phyloP scores from a whole-genome alignment of 345 rosid genomes.

The Gossypium raimondii region DNA sequence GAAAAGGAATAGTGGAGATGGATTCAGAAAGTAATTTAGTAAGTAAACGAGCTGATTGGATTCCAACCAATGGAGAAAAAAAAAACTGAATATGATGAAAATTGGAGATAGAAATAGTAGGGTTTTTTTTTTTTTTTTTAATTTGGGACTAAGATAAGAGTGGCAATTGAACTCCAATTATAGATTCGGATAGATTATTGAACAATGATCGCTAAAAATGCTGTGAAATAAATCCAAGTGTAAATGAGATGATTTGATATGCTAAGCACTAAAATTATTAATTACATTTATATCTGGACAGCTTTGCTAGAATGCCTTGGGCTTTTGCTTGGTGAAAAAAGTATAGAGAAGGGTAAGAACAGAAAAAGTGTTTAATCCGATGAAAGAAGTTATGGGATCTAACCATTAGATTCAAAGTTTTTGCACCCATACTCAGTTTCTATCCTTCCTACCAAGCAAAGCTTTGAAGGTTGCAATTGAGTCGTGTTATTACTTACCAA shows the following conservation, averaged over 20 bases:
- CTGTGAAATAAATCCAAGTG: not conserved
- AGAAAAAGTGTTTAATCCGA: not conserved
- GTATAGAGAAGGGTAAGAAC: not conserved
- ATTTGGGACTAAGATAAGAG: not conserved
- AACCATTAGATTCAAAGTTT: conserved; percentile 1
- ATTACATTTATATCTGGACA: not conserved
- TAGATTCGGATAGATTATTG: not conserved
- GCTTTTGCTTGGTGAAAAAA: not conserved
- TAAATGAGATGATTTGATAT: not conserved
- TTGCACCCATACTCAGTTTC: not conserved
- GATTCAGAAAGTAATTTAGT: not conserved
- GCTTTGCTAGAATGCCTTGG: not conserved
- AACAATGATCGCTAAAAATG: not conserved
- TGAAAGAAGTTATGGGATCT: not conserved
- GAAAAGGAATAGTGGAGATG: not conserved
- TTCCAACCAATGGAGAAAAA: not conserved
- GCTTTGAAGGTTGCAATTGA: not conserved
- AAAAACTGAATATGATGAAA: not conserved
- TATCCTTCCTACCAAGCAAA: not conserved
- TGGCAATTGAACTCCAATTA: not conserved
- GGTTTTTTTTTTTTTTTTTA: not conserved
- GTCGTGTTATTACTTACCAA: not conserved
- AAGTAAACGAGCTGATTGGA: not conserved
- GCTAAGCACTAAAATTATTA: not conserved
- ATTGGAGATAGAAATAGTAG: not conserved